phyloP scores from a whole-genome alignment of 805 yeast species.

The baker's yeast (Saccharomyces cerevisiae) region DNA sequence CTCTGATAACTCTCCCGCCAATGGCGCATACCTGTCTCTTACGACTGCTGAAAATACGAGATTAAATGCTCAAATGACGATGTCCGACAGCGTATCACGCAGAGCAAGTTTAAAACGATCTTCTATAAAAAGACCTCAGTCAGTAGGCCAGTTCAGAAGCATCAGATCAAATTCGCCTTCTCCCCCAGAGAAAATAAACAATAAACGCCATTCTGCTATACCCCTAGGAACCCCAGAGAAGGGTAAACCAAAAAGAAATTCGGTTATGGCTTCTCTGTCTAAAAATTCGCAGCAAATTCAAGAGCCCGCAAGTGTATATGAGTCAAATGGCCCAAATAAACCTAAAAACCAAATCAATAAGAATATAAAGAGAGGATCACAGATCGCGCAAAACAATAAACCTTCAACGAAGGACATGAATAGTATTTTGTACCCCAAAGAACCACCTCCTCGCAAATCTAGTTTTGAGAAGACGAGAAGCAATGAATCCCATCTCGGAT shows the following conservation, averaged over 20 bases:
- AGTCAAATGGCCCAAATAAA: background rate
- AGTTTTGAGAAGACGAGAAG: slow-evolving; percentile 46
- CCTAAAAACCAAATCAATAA: background rate
- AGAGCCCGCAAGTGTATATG: slow-evolving; percentile 1
- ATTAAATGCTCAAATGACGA: slow-evolving; percentile 52
- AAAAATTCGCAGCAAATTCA: slow-evolving; percentile 3
- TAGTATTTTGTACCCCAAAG: slow-evolving; percentile 30
- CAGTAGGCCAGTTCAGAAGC: background rate
- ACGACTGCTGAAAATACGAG: slow-evolving; percentile 77
- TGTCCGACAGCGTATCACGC: slow-evolving; percentile 9
- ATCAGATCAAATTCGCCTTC: background rate
- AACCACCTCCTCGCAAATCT: slow-evolving; percentile 38
- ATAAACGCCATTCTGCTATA: background rate
- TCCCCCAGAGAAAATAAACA: background rate
- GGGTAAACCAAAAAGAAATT: slow-evolving; percentile 12
- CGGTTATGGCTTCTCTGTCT: background rate
- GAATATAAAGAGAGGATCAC: slow-evolving; percentile 15
- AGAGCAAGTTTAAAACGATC: slow-evolving; percentile 5
- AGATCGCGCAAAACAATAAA: background rate
- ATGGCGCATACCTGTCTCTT: slow-evolving; percentile 55
- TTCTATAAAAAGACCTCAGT: background rate
- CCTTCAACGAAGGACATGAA: slow-evolving; percentile 5
- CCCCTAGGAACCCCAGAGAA: slow-evolving; percentile 5
- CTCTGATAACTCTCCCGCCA: slow-evolving; percentile 37
- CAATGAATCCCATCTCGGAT: slow-evolving; percentile 29